Base-by-base conservation (phyloP, 805 yeast species). In the Wickerhamiella azyma region DNA sequence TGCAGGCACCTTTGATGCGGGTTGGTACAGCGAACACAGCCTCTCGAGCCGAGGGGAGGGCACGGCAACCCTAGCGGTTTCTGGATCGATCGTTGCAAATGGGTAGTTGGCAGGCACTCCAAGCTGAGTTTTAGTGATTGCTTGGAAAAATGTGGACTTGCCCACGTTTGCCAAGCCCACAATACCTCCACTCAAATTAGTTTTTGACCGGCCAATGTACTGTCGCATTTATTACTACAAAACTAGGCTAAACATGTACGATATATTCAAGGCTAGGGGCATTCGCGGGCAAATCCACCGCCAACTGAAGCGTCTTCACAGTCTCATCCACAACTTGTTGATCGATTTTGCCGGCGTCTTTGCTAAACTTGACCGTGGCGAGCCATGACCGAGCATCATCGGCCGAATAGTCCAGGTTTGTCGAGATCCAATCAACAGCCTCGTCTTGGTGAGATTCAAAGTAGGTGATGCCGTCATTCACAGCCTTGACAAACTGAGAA, bases 31-130 rank as follows among this genome's bases (percentile, higher is more conserved):
- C 43, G 75, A 75, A 58, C 75, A 73, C 45, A 92, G 73, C 51
- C 71, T 74, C 58, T 89, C 94, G 59, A 92, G 78, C 64, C 94
- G 78, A 51, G 81, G 75, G 50, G 94, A 84, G 58, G 96, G 96
- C 50, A 92, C 97, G 54, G 79, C 77, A 46, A 89, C 95, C 63
- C 94, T 78, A 40, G 97, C 96, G 70, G 89, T 96, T 69, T 92
- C 97, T 46, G 98, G 97, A 57, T 89, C 96, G 62, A 85, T 85
- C 47, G 98, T 89, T 37, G 98, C 98, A 63, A 85, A 89, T 21
- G 98, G 98, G 65, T 88, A 89, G 66, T 89, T 89, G 49, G 97
- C 98, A 47, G 98, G 97, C 69, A 75, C 86, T 52, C 98, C 97
- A 55, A 92, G 70, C 41, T 88, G 85, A 55, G 88, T 85, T 67